Base-by-base conservation (phyloP, 1,284 basidiomycete species). In the Cystobasidium slooffiae region DNA sequence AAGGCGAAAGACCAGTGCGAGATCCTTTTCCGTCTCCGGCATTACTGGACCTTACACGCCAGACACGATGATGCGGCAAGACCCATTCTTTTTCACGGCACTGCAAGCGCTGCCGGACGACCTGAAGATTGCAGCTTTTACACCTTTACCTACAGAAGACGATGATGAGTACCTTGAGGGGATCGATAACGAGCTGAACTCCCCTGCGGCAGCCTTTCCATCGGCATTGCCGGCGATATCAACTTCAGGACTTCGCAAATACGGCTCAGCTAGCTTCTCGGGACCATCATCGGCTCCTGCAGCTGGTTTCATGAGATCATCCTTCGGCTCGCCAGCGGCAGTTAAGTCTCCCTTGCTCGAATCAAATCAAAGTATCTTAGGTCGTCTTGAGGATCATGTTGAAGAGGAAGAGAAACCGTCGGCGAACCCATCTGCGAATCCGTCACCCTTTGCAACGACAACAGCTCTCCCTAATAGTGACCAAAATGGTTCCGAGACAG, bases 41-140 rank as follows among this genome's bases (percentile, higher is more conserved):
- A 43, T 63, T 31, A 63, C 61, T 4, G 61, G 61, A 46, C 43
- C 47, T 44, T 73, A 65, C 46, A 73, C 70, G n/a, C 70, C 70
- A 22, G 58, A 73, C 37, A 65, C 62, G 20, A 73, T 73, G 70
- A 73, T 73, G 62, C 55, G 55, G 20, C 62, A 64, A 63, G 70
- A 73, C 20, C 70, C 70, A 22, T 73, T 73, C 70, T 73, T 73
- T 51, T 73, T 73, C 24, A 49, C 63, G 9, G 51, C 62, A 43
- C 37, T 73, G 16, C 70, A 73, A 73, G 70, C 59, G 22, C 63
- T 73, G 31, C 70, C 70, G 16, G 70, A 73, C 37, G 70, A 65
- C 41, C 52, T 73, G 51, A 73, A 73, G 52, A 46, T 64, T n/a
- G 70, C 70, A 65, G 70, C 70, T 37, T 73, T 73, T 53, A 73